Evolutionary conservation across 2,329 filamentous ascomycete genomes (phyloP).

Genomic region (Fulvia fulva): DNA sequence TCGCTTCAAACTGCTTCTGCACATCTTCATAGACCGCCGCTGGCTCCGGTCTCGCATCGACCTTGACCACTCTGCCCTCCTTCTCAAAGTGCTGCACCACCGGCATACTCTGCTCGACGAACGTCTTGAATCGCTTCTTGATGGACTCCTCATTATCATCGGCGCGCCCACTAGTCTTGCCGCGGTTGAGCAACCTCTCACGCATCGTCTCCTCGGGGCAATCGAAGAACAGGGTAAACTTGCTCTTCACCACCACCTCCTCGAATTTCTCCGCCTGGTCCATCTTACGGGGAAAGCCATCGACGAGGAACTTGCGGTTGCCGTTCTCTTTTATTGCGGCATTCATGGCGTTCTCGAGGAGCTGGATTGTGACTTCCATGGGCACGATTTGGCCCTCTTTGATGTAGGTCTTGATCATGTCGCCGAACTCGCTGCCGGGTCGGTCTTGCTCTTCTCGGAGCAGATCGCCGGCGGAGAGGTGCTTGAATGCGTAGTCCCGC

Average conservation of each 20-base stretch:
- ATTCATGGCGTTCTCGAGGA: constrained; percentile 91
- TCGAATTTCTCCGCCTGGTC: constrained; percentile 96
- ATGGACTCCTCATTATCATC: constrained; percentile 97
- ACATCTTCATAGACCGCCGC: constrained; percentile 61
- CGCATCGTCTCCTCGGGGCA: constrained; percentile 89
- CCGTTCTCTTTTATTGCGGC: constrained; percentile 56
- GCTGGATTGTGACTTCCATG: constrained; percentile 94
- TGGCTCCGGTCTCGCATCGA: constrained; percentile 66
- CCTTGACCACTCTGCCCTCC: constrained; percentile 73
- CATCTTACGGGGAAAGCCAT: constrained; percentile 91
- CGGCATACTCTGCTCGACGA: constrained; percentile 95
- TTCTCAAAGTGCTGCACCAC: constrained; percentile 81
- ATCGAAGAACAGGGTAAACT: constrained; percentile 89
- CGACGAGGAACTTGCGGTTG: constrained; percentile 70
- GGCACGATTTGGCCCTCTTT: constrained; percentile 92
- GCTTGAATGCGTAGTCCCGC: constrained; percentile 81
- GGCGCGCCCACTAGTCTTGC: constrained; percentile 83
- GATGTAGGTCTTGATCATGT: constrained; percentile 90
- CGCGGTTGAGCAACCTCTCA: constrained; percentile 75
- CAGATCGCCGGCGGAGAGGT: constrained; percentile 89
- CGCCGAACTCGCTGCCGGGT: constrained; percentile 79
- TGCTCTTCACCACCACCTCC: constrained; percentile 75
- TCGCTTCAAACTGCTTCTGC: constrained; percentile 43
- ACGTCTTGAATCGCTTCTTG: constrained; percentile 91
- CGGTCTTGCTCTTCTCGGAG: constrained; percentile 91